Base-by-base conservation (phyloP, 179 eudicot genomes). In the Actinidia arguta region DNA sequence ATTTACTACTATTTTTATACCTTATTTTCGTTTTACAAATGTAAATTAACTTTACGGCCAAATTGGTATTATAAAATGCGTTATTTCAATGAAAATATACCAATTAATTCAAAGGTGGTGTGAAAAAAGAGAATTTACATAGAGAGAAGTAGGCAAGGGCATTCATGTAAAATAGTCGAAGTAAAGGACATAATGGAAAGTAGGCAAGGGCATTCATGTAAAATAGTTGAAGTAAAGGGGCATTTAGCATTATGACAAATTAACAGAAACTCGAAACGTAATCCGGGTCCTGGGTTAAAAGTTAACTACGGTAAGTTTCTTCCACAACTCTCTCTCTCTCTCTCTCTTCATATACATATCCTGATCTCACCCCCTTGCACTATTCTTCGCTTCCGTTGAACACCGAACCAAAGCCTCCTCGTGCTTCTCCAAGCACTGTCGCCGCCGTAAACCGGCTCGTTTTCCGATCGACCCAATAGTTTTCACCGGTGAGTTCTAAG, bases 281-380 rank as follows among this genome's bases (percentile, higher is more conserved):
- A 63, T 73, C 72, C 59, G 14, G 50, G 67, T 59, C 50, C 36
- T 16, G 71, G 78, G 83, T 81, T 73, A 50, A 63, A 11, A 31
- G 4, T 52, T 63, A 81, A 81, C 84, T 44, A 51, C 83, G 71
- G 83, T 59, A 36, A 58, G 56, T 48, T 80, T 22, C 44, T 1
- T 67, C 69, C 47, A 80, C 51, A 52, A 73, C 55, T 84, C 56
- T 25, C 58, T 68, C 51, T 79, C n/a, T 9, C 25, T 78, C 44
- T 64, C 59, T 66, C 73, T 64, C 44, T 63, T 36, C n/a, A 59
- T 56, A 48, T 4, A 9, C 27, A 31, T 51, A 31, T 16, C 64
- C 6, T 1, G n/a, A 66, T 9, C 48, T 76, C 46, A 14, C 54
- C 42, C 47, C 47, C 24, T 17, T 36, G 22, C 61, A 18, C 51